Evolutionary conservation across 2,329 filamentous ascomycete species (phyloP).

Genomic region (Calonectria multiphialidica): DNA sequence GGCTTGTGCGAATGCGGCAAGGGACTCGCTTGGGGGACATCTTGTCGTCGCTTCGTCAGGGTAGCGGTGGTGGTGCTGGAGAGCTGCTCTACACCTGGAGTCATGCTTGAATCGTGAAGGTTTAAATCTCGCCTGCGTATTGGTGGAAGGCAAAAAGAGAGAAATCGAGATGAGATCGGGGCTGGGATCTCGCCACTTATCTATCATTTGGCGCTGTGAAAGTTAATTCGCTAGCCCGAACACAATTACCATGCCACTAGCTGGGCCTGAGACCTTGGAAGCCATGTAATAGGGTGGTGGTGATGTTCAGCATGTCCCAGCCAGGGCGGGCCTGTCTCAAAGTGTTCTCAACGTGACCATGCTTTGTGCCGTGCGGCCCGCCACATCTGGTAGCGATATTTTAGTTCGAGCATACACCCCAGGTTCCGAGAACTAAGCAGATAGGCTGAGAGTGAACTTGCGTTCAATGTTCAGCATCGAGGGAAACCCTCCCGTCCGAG

Average conservation of each 20-base stretch:
- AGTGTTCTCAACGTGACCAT: background rate
- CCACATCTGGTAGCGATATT: background rate
- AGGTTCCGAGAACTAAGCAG: background rate
- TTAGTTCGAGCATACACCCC: background rate
- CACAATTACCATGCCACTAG: background rate
- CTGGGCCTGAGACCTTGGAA: background rate
- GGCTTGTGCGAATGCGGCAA: background rate
- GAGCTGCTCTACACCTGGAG: background rate
- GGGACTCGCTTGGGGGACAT: background rate
- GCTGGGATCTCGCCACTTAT: background rate
- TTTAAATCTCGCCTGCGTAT: background rate
- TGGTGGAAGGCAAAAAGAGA: background rate
- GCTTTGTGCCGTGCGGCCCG: background rate
- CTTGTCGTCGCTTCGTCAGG: background rate
- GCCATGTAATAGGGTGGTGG: background rate
- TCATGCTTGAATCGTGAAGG: background rate
- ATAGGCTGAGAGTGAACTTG: too few species aligned
- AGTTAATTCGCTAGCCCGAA: slow-evolving; percentile 1
- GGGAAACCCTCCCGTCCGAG: too few species aligned
- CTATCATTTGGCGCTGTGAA: background rate
- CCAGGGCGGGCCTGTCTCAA: background rate
- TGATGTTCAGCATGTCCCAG: background rate
- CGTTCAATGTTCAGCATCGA: too few species aligned
- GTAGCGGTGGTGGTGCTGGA: background rate
- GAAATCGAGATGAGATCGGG: background rate